Evolutionary conservation across 495 filamentous ascomycete genomes (phyloP), one percentile per base, ranked within the genome.

Genomic region (Amniculicola lignicola): DNA sequence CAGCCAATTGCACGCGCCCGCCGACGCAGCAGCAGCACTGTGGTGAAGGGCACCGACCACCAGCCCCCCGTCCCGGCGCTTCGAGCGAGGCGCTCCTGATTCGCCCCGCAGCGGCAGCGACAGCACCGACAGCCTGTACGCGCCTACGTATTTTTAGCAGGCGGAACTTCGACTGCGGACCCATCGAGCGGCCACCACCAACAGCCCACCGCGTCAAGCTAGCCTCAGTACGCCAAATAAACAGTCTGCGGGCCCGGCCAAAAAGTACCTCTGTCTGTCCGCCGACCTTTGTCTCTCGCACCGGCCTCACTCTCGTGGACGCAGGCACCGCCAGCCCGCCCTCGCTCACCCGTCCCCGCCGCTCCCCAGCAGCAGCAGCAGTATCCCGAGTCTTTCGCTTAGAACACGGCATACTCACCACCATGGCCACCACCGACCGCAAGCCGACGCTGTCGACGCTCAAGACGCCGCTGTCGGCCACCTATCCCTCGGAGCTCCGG

Each of bases 401-500:
- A 54, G 43, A 27, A 37, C 35, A 44, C 52, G 37, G 54, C 42
- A 50, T 41, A 31, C 51, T 25, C 40, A 12, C 14, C 55, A 46
- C 40, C 59, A 65, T 67, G 61, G 65, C 69, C 35, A 61, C 66
- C 27, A 66, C 67, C 52, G 62, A 65, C 27, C 56, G 64, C 45
- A 89, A 87, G 69, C 85, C 84, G 54, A 75, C 79, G 51, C 79
- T 90, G 46, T 76, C 81, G 65, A 79, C 88, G 60, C 79, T 90
- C 60, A 80, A 87, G 71, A 95, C 89, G 29, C 89, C 89, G 23
- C 76, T 82, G 65, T 86, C 82, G 43, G 79, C 81, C 45, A 85
- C 84, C 50, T 89, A 92, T 63, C 89, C 89, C 18, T 88, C 88
- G 14, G 87, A 92, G 69, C 75, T 92, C 15, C 79, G 66, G 37